Percentiles rank a stretch among this genome's conserved stretches.
These are phyloP conservation scores for Coemansia sp. DNA, from an alignment of 192 early-diverging fungal species.

Conservation along the genomic window DNA sequence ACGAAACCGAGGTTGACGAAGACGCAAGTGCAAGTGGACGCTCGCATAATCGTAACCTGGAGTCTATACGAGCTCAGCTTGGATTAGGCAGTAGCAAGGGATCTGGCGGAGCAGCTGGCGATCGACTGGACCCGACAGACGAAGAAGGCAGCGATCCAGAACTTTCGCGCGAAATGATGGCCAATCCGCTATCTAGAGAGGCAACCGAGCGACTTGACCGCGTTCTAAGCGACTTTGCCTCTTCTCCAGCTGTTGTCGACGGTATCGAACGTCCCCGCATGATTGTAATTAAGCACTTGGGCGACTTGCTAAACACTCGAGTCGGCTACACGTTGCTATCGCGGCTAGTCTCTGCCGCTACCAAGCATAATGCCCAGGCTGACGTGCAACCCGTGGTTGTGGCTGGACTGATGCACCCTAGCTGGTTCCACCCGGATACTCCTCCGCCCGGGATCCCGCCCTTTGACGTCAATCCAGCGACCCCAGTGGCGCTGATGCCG, in stretches of 20 bases:
- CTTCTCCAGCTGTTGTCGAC: conserved; percentile 5
- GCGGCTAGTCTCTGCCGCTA: conserved; percentile 20
- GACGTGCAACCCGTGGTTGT: conserved; percentile 19
- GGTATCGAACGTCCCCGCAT: conserved; percentile 24
- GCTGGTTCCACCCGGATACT: conserved; percentile 40
- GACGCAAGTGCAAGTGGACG: conserved; percentile 5
- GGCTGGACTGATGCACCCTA: conserved; percentile 49
- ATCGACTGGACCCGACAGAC: conserved; percentile 13
- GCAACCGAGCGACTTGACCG: conserved; percentile 39
- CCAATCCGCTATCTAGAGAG: conserved; percentile 36
- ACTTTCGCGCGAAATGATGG: conserved; percentile 53
- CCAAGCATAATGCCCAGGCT: conserved; percentile 16
- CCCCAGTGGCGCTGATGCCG: conserved; percentile 41
- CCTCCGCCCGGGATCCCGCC: conserved; percentile 50
- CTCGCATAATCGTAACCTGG: conserved; percentile 8
- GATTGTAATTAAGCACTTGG: conserved; percentile 47
- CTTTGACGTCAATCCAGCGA: conserved; percentile 46
- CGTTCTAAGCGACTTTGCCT: conserved; percentile 27
- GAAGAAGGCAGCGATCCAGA: conserved; percentile 33
- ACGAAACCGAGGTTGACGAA: conserved; percentile 10
- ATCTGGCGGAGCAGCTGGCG: conserved; percentile 7
- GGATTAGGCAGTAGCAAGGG: conserved; percentile 13
- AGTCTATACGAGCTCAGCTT: conserved; percentile 15
- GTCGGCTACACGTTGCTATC: conserved; percentile 52
- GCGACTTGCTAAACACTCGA: conserved; percentile 50